These are phyloP conservation scores for Beauveria australis DNA, from an alignment of 2,329 filamentous ascomycete genomes.

Conservation along the genomic window DNA sequence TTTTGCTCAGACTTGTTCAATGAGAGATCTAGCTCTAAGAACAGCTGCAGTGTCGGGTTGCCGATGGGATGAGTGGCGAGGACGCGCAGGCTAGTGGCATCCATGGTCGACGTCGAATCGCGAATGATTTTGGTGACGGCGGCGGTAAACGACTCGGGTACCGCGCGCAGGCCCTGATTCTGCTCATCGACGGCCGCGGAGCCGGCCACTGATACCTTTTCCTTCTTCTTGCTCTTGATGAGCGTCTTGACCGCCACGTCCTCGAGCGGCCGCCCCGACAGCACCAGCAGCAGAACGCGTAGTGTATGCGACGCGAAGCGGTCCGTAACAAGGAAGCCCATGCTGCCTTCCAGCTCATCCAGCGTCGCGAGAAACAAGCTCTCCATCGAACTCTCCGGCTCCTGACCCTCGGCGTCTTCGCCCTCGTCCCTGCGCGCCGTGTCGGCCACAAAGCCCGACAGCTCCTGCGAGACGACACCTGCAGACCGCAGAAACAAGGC, in stretches of 20 bases:
- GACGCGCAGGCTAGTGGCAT: slow-evolving; percentile 71
- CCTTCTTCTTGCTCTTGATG: slow-evolving; percentile 89
- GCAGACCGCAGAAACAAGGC: slow-evolving; percentile 81
- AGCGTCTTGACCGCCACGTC: slow-evolving; percentile 60
- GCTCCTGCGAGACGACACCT: slow-evolving; percentile 66
- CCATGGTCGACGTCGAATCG: slow-evolving; percentile 66
- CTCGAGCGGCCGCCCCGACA: slow-evolving; percentile 75
- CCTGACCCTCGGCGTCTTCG: slow-evolving; percentile 32
- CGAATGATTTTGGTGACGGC: slow-evolving; percentile 76
- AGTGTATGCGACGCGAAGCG: slow-evolving; percentile 84
- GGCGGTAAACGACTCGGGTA: slow-evolving; percentile 70
- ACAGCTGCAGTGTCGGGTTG: slow-evolving; percentile 84
- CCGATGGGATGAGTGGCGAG: slow-evolving; percentile 84
- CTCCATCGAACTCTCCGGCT: slow-evolving; percentile 62
- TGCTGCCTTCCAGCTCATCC: slow-evolving; percentile 78
- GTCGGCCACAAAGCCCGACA: slow-evolving; percentile 41
- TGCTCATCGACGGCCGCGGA: slow-evolving; percentile 41
- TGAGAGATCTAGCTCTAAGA: slow-evolving; percentile 78
- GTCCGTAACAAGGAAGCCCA: slow-evolving; percentile 79
- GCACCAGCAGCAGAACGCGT: slow-evolving; percentile 73
- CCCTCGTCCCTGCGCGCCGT: slow-evolving; percentile 28
- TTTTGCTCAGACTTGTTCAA: slow-evolving; percentile 53
- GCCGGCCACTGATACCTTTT: slow-evolving; percentile 61
- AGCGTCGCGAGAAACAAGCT: slow-evolving; percentile 74
- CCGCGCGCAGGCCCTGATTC: slow-evolving; percentile 39